Evolutionary conservation across 2,329 filamentous ascomycete species (phyloP), one percentile per base, ranked within the genome.

Genomic region (Microcyclospora tardicrescens): DNA sequence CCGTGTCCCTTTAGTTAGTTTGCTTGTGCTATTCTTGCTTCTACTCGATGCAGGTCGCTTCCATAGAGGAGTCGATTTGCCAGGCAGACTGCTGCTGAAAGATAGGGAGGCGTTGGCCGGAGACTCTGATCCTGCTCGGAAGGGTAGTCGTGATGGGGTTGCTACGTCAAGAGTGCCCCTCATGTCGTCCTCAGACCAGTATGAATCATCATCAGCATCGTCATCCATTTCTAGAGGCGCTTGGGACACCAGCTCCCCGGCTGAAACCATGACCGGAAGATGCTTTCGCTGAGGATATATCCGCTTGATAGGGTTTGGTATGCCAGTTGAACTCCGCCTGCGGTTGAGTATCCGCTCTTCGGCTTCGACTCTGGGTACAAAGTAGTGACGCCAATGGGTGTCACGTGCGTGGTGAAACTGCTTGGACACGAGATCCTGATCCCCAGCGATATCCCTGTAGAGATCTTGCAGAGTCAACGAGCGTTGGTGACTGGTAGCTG

Each of bases 401-500:
- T 52, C 52, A 48, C 43, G 50, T 43, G 48, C 35, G 12, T 40
- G 37, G 13, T 28, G 37, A 31, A 43, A 39, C 27, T 5, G 30
- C 30, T 10, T 32, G 30, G 19, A 4, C 19, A 24, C 19, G 19
- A 24, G 19, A 8, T 24, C 19, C 19, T 24, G 19, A 24, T 24
- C 19, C 19, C 19, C 19, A 24, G 19, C 4, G 19, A 24, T 24
- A 24, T 24, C 19, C 19, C 8, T 32, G 30, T 32, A 15, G 30
- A 32, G 30, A 10, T 54, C 51, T 48, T 82, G 75, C 19, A 84
- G 63, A 1, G 79, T 84, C 28, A 75, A 77, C 34, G 79, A 81
- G 50, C 83, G 71, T 56, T 87, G 81, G 54, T 86, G 81, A 57
- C 82, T 86, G 13, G 83, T 87, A 34, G 81, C 81, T 37, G 83